phyloP scores from a whole-genome alignment of 2,329 filamentous ascomycete genomes.

The Hypoxylon sp. region DNA sequence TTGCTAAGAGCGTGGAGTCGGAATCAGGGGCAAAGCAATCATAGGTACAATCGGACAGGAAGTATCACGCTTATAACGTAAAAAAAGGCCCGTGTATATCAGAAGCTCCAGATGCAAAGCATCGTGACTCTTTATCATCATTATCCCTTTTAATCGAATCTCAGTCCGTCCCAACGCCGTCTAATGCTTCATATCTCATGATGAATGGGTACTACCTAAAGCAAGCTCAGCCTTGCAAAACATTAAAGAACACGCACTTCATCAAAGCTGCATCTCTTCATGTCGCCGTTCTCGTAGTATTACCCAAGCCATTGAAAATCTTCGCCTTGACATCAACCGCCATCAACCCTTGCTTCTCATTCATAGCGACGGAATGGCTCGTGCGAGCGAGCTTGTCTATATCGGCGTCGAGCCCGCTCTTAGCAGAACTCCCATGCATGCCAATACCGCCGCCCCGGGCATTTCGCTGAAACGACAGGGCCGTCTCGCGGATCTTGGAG shows the following conservation, averaged over 20 bases:
- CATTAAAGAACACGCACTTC: neutral
- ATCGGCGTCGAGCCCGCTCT: slow-evolving; percentile 44
- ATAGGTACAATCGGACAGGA: neutral
- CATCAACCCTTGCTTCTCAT: slow-evolving; percentile 55
- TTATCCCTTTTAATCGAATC: slow-evolving; percentile 27
- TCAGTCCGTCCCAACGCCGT: slow-evolving; percentile 50
- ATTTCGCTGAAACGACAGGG: slow-evolving; percentile 56
- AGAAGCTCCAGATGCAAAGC: slow-evolving; percentile 20
- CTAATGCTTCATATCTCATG: slow-evolving; percentile 54
- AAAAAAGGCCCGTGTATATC: neutral
- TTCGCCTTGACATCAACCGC: slow-evolving; percentile 53
- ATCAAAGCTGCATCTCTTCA: slow-evolving; percentile 5
- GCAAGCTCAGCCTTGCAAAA: neutral
- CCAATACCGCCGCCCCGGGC: slow-evolving; percentile 52
- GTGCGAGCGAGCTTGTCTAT: slow-evolving; percentile 52
- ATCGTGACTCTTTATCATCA: slow-evolving; percentile 45
- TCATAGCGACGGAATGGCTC: slow-evolving; percentile 54
- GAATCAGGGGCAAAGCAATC: neutral
- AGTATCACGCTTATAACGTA: slow-evolving; percentile 7
- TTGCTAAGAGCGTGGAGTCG: slow-evolving; percentile 34
- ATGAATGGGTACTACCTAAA: slow-evolving; percentile 27
- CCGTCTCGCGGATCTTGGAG: slow-evolving; percentile 82
- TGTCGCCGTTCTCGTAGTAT: slow-evolving; percentile 14
- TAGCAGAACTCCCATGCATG: slow-evolving; percentile 11
- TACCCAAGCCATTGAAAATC: slow-evolving; percentile 52